Evolutionary conservation across 805 yeast genomes (phyloP).

Genomic region (Clavispora asparagi): DNA sequence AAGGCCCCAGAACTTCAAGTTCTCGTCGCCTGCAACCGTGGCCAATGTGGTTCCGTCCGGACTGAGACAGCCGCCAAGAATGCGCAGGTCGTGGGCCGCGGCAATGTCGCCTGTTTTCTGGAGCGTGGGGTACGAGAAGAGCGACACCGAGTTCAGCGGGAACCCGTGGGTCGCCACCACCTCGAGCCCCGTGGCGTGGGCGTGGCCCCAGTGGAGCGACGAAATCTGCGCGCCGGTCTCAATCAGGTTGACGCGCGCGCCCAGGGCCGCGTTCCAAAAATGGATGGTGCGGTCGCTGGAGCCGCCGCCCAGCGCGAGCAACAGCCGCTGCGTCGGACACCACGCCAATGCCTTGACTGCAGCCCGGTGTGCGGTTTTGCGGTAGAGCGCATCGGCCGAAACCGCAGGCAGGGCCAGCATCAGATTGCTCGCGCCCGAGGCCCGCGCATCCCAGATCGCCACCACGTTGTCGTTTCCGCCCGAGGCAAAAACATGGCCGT

Average conservation of each 20-base stretch:
- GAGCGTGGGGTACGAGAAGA: conserved; percentile 81
- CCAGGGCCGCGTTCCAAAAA: conserved; percentile 91
- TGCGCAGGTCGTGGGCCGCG: conserved; percentile 86
- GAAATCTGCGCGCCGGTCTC: conserved; percentile 93
- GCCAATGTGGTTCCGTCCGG: conserved; percentile 90
- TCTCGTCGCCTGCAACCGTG: conserved; percentile 95
- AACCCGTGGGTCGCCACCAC: conserved; percentile 92
- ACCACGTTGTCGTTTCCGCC: conserved; percentile 96
- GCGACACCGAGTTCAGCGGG: conserved; percentile 77
- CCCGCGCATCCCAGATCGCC: conserved; percentile 78
- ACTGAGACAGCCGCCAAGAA: conserved; percentile 74
- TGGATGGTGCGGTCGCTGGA: conserved; percentile 83
- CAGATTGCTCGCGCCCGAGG: neutral
- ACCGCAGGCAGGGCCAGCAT: neutral
- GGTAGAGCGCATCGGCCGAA: conserved; percentile 52
- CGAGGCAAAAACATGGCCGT: conserved; percentile 80
- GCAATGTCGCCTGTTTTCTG: conserved; percentile 83
- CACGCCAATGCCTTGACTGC: conserved; percentile 94
- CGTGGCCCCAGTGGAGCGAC: conserved; percentile 87
- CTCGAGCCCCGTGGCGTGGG: conserved; percentile 68
- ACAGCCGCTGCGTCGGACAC: conserved; percentile 81
- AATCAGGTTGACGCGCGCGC: conserved; percentile 77
- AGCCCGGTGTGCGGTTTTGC: conserved; percentile 78
- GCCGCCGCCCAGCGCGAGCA: conserved; percentile 97
- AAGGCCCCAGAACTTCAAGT: conserved; percentile 88